Evolutionary conservation across 306 rosid species (phyloP), one percentile per base, ranked within the genome.

Genomic region (Geum urbanum): DNA sequence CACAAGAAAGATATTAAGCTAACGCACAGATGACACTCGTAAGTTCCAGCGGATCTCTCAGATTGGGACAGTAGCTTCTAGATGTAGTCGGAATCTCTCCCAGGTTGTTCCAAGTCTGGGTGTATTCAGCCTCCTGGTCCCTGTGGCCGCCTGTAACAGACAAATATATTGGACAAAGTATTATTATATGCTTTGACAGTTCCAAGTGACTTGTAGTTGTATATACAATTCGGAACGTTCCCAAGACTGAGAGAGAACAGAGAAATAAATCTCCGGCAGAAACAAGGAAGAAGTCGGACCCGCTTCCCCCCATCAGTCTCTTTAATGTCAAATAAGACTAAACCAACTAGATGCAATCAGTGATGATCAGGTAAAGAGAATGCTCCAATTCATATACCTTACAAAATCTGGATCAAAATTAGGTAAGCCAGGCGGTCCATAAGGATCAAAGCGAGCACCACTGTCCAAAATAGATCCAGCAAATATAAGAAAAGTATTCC

Each of bases 391-490:
- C 19, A 66, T 37, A 5, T 80, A 91, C 96, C 95, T 87, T 37
- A 80, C 64, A 81, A 87, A 89, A 81, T 78, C 70, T 11, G 95
- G 92, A 76, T 87, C 97, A 80, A 89, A 92, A 48, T 94, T 96
- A 72, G 96, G 96, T 70, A 87, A 67, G 49, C 83, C 94, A 59
- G 97, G 91, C 46, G 96, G 97, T 37, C 96, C 97, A 71, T 70
- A 79, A 8, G 95, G 96, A 89, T 92, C 97, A 77, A 86, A 89
- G 74, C 95, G 90, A 80, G 90, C 90, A 76, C 84, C 91, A 77
- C 97, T 88, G 81, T 82, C 14, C 75, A 66, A 66, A 52, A 63
- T 43, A 73, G 15, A 76, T 46, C 56, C 9, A 67, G 67, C 47
- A 48, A 55, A 32, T 43, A 15, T 72, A 37, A 71, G 44, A 67